Evolutionary conservation across 371 early-diverging fungal genomes (phyloP), one percentile per base, ranked within the genome.

Genomic region (Fennellomyces sp.): DNA sequence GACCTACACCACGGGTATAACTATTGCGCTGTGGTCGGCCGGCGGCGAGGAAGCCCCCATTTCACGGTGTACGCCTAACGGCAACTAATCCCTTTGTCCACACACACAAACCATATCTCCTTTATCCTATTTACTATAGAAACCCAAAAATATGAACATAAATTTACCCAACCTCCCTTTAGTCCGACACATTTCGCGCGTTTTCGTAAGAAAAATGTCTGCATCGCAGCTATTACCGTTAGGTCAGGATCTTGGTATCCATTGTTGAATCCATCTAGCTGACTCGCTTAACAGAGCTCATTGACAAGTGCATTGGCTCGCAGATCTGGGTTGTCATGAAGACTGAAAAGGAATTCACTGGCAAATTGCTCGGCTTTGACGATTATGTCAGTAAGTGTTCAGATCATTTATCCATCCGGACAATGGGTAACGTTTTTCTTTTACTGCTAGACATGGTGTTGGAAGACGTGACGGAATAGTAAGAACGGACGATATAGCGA

Each of bases 321-420:
- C 85, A 87, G 64, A 95, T 98, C 60, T 96, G 97, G 96, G 96
- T 97, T 3, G 74, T 96, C 52, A 95, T 98, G 96, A 97, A 96
- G 81, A 83, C 84, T 31, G 94, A 96, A 54, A 94, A 92, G 74
- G 99, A 98, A 78, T 97, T 97, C 66, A 88, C 89, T 21, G 99
- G 99, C 21, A 94, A 93, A 25, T 80, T 98, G 58, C 80, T 92
- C 5, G 97, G 97, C n/a, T 98, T 98, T 73, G 99, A 98, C 68
- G 98, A 97, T 78, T 98, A 87, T 82, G 98, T 97, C 68, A 98
- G 93, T 91, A 86, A 81, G 79, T 80, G n/a, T n/a, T n/a, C n/a
- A 38, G 21, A 27, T 41, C 6, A 0, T 12, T 21, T 5, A 15
- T 10, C 5, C 21, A 29, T 12, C 13, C 5, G 13, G 39, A 54